Evolutionary conservation across 2,329 filamentous ascomycete genomes (phyloP).

Genomic region (Fusarium keratoplasticum): DNA sequence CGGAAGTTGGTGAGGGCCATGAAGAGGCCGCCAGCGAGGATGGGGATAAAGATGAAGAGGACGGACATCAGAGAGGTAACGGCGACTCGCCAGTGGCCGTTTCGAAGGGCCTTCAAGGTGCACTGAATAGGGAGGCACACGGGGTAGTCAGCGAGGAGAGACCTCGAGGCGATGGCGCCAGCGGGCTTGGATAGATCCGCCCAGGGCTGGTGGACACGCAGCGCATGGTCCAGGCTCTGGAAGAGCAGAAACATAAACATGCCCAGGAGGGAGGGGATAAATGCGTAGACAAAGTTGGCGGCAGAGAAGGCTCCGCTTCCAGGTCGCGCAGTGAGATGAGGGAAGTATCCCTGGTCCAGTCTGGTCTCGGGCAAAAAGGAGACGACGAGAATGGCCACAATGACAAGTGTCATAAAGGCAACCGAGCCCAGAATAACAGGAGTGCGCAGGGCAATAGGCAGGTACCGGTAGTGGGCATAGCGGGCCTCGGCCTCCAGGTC

Average conservation of each 20-base stretch:
- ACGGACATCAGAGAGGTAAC: conserved; percentile 69
- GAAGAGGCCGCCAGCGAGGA: conserved; percentile 77
- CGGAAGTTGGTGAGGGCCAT: conserved; percentile 73
- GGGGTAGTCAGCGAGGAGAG: conserved; percentile 77
- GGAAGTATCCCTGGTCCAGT: conserved; percentile 77
- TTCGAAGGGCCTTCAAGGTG: conserved; percentile 67
- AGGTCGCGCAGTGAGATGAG: conserved; percentile 72
- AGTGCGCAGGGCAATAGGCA: conserved; percentile 81
- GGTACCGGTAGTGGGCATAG: conserved; percentile 65
- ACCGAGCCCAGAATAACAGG: conserved; percentile 74
- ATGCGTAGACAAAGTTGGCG: conserved; percentile 88
- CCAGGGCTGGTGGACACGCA: conserved; percentile 78
- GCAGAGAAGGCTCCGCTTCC: conserved; percentile 77
- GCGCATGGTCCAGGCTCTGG: conserved; percentile 72
- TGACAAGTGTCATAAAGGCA: conserved; percentile 68
- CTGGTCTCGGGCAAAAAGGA: conserved; percentile 79
- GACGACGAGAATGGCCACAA: conserved; percentile 79
- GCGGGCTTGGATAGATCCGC: conserved; percentile 67
- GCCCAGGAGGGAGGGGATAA: conserved; percentile 76
- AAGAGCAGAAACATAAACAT: conserved; percentile 75
- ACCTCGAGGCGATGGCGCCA: conserved; percentile 71
- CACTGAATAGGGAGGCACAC: conserved; percentile 72
- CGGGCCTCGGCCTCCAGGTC: conserved; percentile 44
- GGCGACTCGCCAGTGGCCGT: conserved; percentile 75
- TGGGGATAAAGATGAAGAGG: conserved; percentile 71